phyloP scores from a whole-genome alignment of 306 rosid genomes.

The Clitoria ternatea region DNA sequence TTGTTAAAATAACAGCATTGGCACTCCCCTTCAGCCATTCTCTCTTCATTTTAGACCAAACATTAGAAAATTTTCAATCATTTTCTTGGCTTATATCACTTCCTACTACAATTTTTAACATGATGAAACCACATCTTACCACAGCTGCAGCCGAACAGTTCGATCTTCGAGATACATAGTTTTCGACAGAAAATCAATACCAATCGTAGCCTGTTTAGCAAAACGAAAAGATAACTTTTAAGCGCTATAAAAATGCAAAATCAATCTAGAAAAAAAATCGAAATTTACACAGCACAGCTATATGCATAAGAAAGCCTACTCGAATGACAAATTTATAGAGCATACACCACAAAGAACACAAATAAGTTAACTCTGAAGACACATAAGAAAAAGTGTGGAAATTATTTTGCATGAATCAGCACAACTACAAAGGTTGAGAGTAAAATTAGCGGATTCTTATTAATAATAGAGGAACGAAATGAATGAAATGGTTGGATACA shows the following conservation, averaged over 20 bases:
- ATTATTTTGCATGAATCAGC: not conserved
- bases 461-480: too few species aligned
- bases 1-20: not conserved
- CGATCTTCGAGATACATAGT: constrained; percentile 72
- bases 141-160: constrained; percentile 62
- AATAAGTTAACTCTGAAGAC: not conserved
- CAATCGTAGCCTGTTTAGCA: constrained; percentile 54
- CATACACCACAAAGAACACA: not conserved
- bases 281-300: constrained; percentile 6
- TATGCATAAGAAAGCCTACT: not conserved
- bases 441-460: not conserved
- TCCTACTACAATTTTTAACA: not conserved
- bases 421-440: not conserved
- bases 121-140: constrained; percentile 38
- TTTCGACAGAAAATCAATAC: constrained; percentile 60
- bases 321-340: not conserved
- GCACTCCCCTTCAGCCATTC: not conserved
- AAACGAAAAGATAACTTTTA: constrained; percentile 13
- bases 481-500: too few species aligned
- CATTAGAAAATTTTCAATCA: not conserved
- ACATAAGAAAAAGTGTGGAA: not conserved
- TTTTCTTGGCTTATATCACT: not conserved
- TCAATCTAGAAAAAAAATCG: not conserved
- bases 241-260: not conserved
- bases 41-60: not conserved